These are phyloP conservation scores for Avena eriantha DNA, from an alignment of 176 grass and related monocot genomes.

Conservation along the genomic window DNA sequence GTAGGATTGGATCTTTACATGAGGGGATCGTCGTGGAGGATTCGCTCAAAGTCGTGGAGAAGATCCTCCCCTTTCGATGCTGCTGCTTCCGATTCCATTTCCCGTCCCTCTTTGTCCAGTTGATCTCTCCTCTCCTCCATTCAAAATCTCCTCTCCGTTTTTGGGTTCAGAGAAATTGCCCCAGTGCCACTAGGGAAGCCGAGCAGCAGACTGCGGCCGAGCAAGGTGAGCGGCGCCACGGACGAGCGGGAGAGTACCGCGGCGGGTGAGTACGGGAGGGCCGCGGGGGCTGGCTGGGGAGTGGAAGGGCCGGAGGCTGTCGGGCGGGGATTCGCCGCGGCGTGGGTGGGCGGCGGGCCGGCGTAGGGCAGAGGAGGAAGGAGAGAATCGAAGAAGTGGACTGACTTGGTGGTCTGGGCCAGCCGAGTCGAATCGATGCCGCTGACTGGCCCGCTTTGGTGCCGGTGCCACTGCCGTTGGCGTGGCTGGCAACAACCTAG, in stretches of 20 bases:
- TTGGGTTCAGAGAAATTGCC: no score
- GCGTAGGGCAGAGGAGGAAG: neutral
- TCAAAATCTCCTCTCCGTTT: neutral
- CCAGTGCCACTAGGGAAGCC: no score
- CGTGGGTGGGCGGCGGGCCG: no score
- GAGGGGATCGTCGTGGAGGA: conserved; percentile 54
- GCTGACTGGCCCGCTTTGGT: neutral
- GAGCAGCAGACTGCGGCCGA: no score
- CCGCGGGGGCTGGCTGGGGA: neutral
- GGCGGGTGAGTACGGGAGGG: no score
- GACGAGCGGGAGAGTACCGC: neutral
- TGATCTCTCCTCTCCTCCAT: neutral
- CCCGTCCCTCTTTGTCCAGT: neutral
- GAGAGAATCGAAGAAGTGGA: neutral
- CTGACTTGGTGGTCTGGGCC: neutral
- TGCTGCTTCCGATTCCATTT: neutral
- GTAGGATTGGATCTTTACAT: conserved; percentile 47
- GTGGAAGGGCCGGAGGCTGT: no score
- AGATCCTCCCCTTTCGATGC: conserved; percentile 42
- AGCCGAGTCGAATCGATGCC: neutral
- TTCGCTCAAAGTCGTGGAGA: conserved; percentile 49
- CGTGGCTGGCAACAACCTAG: neutral
- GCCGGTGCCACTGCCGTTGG: neutral
- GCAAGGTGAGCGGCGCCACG: neutral
- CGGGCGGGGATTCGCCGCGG: no score